A percentile compares a stretch with the other conserved stretches of the same genome.
Conservation (phyloP, 2,329 filamentous ascomycete species). For the Trichoderma semiorbis region DNA sequence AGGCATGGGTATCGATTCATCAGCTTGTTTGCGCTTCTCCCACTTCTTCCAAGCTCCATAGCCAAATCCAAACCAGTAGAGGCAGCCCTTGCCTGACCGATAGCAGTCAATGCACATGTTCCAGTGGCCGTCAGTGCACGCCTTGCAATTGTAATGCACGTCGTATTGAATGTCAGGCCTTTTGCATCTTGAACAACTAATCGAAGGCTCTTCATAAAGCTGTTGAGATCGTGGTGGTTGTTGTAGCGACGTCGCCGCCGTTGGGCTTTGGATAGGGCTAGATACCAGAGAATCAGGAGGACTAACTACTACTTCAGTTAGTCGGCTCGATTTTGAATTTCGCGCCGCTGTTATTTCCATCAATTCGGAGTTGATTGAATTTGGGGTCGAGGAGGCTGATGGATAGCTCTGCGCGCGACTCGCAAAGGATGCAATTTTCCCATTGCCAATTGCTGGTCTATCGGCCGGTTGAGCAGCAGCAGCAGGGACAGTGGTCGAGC, state of each 20-base stretch:
- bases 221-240: constrained; percentile 46
- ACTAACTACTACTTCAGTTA: constrained; percentile 39
- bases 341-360: constrained; percentile 24
- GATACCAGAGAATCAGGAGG: constrained; percentile 25
- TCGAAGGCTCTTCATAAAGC: constrained; percentile 65
- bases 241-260: constrained; percentile 30
- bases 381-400: neutral
- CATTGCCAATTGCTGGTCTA: constrained; percentile 19
- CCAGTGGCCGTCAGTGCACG: constrained; percentile 68
- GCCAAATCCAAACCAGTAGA: constrained; percentile 86
- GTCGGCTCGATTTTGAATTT: constrained; percentile 31
- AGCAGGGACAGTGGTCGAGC: constrained; percentile 32
- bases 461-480: constrained; percentile 23
- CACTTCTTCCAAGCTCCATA: constrained; percentile 66
- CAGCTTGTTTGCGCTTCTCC: constrained; percentile 48
- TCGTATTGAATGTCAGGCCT: constrained; percentile 76
- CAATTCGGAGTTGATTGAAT: neutral
- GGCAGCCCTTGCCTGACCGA: constrained; percentile 69
- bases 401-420: constrained; percentile 32
- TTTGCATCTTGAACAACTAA: constrained; percentile 69
- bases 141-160: constrained; percentile 76
- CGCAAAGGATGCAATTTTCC: constrained; percentile 37
- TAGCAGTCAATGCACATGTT: constrained; percentile 83
- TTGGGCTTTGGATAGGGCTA: constrained; percentile 33
- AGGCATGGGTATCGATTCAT: constrained; percentile 43